Base-by-base conservation (phyloP, 208 protist genomes). In the Crithidia brevicula region DNA sequence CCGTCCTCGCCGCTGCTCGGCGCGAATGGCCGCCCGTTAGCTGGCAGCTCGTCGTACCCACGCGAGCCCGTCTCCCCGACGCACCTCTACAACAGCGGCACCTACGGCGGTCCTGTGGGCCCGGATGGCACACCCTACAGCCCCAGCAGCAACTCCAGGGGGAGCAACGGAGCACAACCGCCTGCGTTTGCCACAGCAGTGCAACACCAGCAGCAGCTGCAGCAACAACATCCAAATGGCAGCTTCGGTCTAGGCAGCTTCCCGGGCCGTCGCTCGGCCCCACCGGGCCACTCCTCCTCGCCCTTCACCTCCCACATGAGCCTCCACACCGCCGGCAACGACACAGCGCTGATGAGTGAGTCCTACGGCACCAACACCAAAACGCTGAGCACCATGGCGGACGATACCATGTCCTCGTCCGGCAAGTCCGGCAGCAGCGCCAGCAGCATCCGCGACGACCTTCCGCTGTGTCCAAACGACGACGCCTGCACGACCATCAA, bases 381-480 rank as follows among this genome's bases (percentile, higher is more conserved):
- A 34, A 64, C 72, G 27, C 25, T 67, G 15, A 64, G 53, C 58
- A 53, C 63, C 40, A 58, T 54, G 30, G 49, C 62, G 6, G 72
- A 79, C 25, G 87, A 92, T 23, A 79, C 64, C 28, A 56, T 49
- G 54, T 83, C 74, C 30, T 70, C 61, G 13, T 89, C 83, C 0
- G 72, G 60, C 34, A 66, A 84, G 27, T 92, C 90, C 4, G 68
- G 73, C 54, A 93, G 86, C 68, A 96, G 83, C 63, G 58, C 74
- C 4, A 88, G 79, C 58, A 86, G 85, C 59, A 70, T 91, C 31
- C 72, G 72, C 20, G 88, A 92, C 9, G 78, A 93, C 27, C 68
- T 96, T 7, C 63, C 75, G 2, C 63, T 94, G 1, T 96, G 91
- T 65, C 83, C 87, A 1, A 82, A 89, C 23, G 91, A 96, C 61